Conservation (phyloP, 495 filamentous ascomycete species). For the Penicillium simplicissimum region DNA sequence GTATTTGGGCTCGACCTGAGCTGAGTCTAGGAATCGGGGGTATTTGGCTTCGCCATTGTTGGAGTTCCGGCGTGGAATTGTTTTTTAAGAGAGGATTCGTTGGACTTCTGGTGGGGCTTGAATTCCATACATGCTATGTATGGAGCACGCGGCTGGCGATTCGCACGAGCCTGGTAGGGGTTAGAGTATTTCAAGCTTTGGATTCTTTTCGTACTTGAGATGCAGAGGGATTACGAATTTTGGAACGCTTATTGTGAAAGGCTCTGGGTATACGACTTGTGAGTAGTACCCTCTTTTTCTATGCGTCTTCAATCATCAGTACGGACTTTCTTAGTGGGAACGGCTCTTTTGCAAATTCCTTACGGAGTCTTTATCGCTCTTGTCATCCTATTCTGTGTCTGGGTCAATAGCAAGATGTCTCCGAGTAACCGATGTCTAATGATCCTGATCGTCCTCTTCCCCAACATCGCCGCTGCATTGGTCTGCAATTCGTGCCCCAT, state of each 20-base stretch:
- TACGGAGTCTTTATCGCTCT: conserved; percentile 53
- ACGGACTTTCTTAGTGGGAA: conserved; percentile 25
- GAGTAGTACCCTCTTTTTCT: conserved; percentile 22
- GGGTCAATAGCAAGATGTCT: conserved; percentile 50
- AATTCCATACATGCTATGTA: not conserved
- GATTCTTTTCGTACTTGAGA: too few species aligned
- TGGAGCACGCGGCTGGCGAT: not conserved
- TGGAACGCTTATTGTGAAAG: conserved; percentile 57
- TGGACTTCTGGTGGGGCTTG: not conserved
- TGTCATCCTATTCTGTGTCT: conserved; percentile 52
- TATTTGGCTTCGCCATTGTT: not conserved
- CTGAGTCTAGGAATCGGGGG: not conserved
- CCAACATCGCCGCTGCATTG: conserved; percentile 52
- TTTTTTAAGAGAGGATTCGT: not conserved
- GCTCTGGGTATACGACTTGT: conserved; percentile 54
- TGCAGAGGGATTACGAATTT: too few species aligned
- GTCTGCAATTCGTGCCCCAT: too few species aligned
- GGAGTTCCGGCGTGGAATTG: not conserved
- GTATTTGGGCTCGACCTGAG: not conserved
- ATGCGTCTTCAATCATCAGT: not conserved
- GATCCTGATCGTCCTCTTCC: conserved; percentile 48
- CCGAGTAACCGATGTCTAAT: conserved; percentile 50
- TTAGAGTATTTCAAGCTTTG: too few species aligned
- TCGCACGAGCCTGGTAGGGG: too few species aligned
- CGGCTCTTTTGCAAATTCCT: conserved; percentile 52